Conservation (phyloP, 352 stramenopile genomes). For the Globisporangium recalcitrans region DNA sequence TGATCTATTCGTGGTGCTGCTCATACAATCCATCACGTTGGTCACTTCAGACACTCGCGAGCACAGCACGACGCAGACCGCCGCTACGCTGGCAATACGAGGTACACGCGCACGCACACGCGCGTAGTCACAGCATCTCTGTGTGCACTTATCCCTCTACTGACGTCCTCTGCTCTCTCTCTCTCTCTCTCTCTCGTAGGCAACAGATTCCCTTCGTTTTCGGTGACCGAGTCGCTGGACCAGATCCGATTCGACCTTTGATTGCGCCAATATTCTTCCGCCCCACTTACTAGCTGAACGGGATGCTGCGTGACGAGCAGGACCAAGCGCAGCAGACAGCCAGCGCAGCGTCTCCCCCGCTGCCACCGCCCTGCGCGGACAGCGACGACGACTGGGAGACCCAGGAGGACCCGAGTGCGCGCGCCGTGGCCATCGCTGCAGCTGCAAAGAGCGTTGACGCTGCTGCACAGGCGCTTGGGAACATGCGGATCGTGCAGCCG, state of each 20-base stretch:
- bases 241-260: background rate
- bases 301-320: slow-evolving; percentile 2
- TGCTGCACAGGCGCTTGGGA: slow-evolving; percentile 25
- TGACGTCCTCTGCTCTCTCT: background rate
- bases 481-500: slow-evolving; percentile 36
- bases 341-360: too few relatives aligned
- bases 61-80: background rate
- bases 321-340: background rate
- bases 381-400: slow-evolving; percentile 42
- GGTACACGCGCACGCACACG: background rate
- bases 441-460: slow-evolving; percentile 13
- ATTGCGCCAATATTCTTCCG: background rate
- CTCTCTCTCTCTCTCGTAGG: background rate
- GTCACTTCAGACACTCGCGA: background rate
- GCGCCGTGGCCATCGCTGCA: slow-evolving; percentile 11
- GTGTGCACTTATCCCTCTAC: background rate
- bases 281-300: background rate
- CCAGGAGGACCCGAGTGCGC: slow-evolving; percentile 17
- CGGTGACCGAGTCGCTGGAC: background rate
- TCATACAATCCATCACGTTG: slow-evolving; percentile 2
- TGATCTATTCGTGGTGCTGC: slow-evolving; percentile 6
- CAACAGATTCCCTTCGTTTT: background rate
- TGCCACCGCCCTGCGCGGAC: background rate
- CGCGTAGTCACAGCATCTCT: background rate
- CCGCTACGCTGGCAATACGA: slow-evolving; percentile 1